Evolutionary conservation across 2,329 filamentous ascomycete species (phyloP), one percentile per base, ranked within the genome.

Genomic region (Verticillium nonalfalfae): DNA sequence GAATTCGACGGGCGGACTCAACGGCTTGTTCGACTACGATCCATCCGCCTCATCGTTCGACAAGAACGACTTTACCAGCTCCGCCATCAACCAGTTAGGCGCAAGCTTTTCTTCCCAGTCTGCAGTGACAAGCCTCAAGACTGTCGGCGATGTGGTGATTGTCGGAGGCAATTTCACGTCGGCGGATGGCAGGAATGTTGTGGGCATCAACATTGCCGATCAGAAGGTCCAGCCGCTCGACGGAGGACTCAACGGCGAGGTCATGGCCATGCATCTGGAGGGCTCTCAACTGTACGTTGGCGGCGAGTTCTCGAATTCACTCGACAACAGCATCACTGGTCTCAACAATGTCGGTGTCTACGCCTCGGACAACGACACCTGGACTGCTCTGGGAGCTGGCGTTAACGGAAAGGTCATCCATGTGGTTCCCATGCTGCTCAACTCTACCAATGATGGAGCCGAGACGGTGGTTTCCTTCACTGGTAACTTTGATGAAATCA

Each of bases 1-100:
- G 66, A 87, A 87, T 65, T 89, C 90, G 2, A 90, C 88, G 56
- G 90, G 90, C 58, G 91, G 90, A 3, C 78, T 99, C 59, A 97
- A 97, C 70, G 93, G 93, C 9, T 78, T 99, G 1, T 98, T 90
- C 72, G 95, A 98, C 69, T 97, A 91, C 71, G 84, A 96, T 67
- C 91, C 93, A 0, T 81, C 80, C 18, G 71, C 82, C 62, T 78
- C 81, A 13, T 79, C 80, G 0, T 78, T 90, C 38, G 81, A 86
- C 65, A 81, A 81, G 1, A 83, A 79, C 31, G 78, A 91, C 66
- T 86, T 96, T 62, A 80, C 85, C 14, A 82, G 82, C 33, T 97
- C 93, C 1, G 82, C 86, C 15, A 87, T 97, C 70, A 89, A 96
- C 73, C 81, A 84, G 68, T 89, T 94, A 39, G 92, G 91, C 18